Percentiles rank a stretch among this genome's conserved stretches.
Evolutionary conservation across 148 eudicot species (phyloP).

Genomic region (Drosera capensis): DNA sequence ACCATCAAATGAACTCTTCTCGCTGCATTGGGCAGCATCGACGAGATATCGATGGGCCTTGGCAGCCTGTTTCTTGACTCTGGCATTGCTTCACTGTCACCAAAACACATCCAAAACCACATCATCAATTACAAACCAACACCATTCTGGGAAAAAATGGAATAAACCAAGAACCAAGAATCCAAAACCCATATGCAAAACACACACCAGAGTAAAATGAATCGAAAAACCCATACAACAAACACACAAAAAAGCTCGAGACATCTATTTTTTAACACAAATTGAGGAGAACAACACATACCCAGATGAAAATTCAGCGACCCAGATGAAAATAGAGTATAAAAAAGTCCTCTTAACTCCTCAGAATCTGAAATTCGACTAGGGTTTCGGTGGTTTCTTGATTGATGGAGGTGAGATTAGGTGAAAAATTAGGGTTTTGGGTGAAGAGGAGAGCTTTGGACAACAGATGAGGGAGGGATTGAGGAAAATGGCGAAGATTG

Average conservation of each 20-base stretch:
- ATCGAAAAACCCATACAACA: not conserved
- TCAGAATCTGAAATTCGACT: not conserved
- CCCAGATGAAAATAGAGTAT: too few species aligned
- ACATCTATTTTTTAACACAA: too few species aligned
- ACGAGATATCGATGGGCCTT: constrained; percentile 14
- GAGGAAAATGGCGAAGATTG: too few species aligned
- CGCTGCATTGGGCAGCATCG: constrained; percentile 10
- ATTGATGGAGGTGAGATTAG: too few species aligned
- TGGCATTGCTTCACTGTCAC: constrained; percentile 5
- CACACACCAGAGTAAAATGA: not conserved
- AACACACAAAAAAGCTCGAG: not conserved
- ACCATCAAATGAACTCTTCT: constrained; percentile 13
- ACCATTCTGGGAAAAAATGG: not conserved
- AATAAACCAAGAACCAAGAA: not conserved
- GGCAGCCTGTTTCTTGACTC: constrained; percentile 13
- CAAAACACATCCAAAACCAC: not conserved
- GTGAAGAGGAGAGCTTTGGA: too few species aligned
- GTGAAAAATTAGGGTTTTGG: too few species aligned
- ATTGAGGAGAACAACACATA: not conserved
- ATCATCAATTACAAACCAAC: not conserved
- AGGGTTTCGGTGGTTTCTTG: too few species aligned
- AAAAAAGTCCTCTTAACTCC: not conserved
- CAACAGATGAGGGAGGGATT: too few species aligned
- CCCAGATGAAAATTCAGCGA: not conserved
- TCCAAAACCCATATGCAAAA: too few species aligned